Percentiles rank a stretch among this genome's conserved stretches.
Evolutionary conservation across 768 basidiomycete species (phyloP).

Genomic region (Phlebiopsis gigantea): DNA sequence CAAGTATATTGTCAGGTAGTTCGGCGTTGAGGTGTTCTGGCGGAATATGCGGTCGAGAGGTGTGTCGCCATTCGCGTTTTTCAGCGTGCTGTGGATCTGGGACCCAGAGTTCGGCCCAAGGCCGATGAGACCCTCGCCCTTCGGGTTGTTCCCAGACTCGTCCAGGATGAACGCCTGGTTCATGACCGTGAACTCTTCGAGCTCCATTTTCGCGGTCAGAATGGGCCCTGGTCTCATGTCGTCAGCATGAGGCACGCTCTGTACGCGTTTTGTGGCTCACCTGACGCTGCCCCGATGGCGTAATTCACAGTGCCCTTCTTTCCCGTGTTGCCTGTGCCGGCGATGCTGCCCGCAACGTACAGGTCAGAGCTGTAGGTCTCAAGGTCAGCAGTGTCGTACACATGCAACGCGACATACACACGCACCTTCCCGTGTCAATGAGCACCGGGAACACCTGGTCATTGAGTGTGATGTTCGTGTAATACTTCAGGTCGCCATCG

Average conservation of each 20-base stretch:
- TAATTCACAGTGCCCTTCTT: conserved; percentile 19
- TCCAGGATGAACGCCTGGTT: conserved; percentile 26
- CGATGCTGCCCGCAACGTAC: conserved; percentile 24
- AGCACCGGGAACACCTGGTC: conserved; percentile 21
- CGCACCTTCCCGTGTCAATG: conserved; percentile 31
- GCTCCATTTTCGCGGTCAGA: conserved; percentile 21
- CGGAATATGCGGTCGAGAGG: conserved; percentile 29
- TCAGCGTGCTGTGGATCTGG: conserved; percentile 13
- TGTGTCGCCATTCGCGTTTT: conserved; percentile 20
- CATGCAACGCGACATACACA: background rate
- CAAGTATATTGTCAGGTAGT: conserved; percentile 27
- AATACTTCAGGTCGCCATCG: conserved; percentile 23
- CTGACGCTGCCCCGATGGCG: conserved; percentile 20
- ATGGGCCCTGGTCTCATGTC: conserved; percentile 17
- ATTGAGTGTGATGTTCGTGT: conserved; percentile 24
- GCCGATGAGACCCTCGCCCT: conserved; percentile 26
- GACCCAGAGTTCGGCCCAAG: conserved; percentile 28
- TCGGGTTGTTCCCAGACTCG: conserved; percentile 14
- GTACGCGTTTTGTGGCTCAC: conserved; percentile 5
- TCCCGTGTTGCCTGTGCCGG: conserved; percentile 17
- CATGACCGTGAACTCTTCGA: conserved; percentile 21
- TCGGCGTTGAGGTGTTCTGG: conserved; percentile 25
- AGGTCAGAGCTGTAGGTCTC: conserved; percentile 24
- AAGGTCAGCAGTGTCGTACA: background rate
- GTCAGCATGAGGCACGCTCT: background rate